Evolutionary conservation across 2,329 filamentous ascomycete genomes (phyloP).

Genomic region (Colletotrichum musae): DNA sequence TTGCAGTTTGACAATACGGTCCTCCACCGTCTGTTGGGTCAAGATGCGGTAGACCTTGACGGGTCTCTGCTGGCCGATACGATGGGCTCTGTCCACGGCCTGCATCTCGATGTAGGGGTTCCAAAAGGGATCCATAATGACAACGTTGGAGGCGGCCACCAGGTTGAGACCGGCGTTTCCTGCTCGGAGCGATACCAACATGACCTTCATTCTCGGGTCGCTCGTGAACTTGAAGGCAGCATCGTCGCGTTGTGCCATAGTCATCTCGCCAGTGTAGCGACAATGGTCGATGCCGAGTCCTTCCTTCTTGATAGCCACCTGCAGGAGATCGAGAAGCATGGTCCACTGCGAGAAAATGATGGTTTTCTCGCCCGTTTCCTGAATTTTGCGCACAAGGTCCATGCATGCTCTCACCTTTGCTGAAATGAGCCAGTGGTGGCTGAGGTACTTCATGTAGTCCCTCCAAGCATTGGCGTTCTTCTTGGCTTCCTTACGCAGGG

Average conservation of each 20-base stretch:
- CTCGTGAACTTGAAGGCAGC: slow-evolving; percentile 77
- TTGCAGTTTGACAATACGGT: slow-evolving; percentile 85
- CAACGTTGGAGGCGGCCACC: slow-evolving; percentile 85
- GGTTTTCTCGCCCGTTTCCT: slow-evolving; percentile 76
- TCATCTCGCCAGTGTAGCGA: slow-evolving; percentile 86
- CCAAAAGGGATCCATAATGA: slow-evolving; percentile 95
- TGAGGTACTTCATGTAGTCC: slow-evolving; percentile 78
- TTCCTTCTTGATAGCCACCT: slow-evolving; percentile 75
- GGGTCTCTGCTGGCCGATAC: slow-evolving; percentile 82
- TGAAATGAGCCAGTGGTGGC: slow-evolving; percentile 79
- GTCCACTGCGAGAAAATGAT: slow-evolving; percentile 90
- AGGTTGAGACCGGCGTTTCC: slow-evolving; percentile 91
- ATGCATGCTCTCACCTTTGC: slow-evolving; percentile 81
- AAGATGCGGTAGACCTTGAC: slow-evolving; percentile 88
- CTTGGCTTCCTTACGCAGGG: slow-evolving; percentile 51
- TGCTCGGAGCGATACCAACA: slow-evolving; percentile 84
- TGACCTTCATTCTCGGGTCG: slow-evolving; percentile 72
- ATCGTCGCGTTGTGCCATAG: slow-evolving; percentile 73
- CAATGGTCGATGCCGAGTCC: slow-evolving; percentile 68
- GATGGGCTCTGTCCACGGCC: slow-evolving; percentile 89
- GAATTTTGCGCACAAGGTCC: slow-evolving; percentile 70
- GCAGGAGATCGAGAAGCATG: slow-evolving; percentile 81
- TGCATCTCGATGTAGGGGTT: slow-evolving; percentile 95
- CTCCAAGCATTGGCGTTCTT: slow-evolving; percentile 71
- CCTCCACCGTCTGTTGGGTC: slow-evolving; percentile 85